Evolutionary conservation across 2,329 filamentous ascomycete species (phyloP), one percentile per base, ranked within the genome.

Genomic region (Fusarium pseudograminearum): DNA sequence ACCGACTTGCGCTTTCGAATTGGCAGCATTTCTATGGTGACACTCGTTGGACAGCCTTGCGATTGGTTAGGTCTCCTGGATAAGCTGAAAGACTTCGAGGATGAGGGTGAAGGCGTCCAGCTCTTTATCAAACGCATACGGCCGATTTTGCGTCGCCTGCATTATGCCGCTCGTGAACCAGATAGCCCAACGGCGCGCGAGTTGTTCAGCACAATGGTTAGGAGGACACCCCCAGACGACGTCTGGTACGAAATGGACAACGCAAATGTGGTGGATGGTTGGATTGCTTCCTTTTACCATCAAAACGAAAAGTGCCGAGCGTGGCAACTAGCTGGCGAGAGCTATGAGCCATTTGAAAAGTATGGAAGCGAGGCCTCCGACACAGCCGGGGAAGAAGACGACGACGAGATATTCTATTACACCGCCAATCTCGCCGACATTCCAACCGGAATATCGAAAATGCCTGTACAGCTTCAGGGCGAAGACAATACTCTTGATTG

Each of bases 11-110:
- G 26, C 7, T 46, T 46, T 12, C 5, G 4, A 11, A 41, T 16
- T 4, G 24, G 5, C 3, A 16, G 44, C 2, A 38, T 41, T 18
- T 5, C 26, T 11, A 7, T 3, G 3, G 16, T 50, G 5, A 26
- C 3, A 4, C 8, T 50, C 3, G 2, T 3, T 4, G 54, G 54
- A 7, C 4, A 4, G 2, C 1, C 1, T 4, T 3, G 3, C 0
- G 42, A 56, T n/a, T 56, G 42, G 42, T 2, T 15, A 4, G 3
- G 4, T 4, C 24, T 57, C 10, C 5, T 20, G 5, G 4, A 12
- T 2, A 38, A 10, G 8, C 1, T 24, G 12, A 20, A 6, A 3
- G 8, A 4, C 0, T 11, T n/a, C 4, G 3, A 16, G 7, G 20
- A 16, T 8, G 15, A 50, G 7, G 6, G 26, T 4, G 10, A 31